phyloP scores from a whole-genome alignment of 1,284 basidiomycete species.

The Gastroboletus turbinatus region DNA sequence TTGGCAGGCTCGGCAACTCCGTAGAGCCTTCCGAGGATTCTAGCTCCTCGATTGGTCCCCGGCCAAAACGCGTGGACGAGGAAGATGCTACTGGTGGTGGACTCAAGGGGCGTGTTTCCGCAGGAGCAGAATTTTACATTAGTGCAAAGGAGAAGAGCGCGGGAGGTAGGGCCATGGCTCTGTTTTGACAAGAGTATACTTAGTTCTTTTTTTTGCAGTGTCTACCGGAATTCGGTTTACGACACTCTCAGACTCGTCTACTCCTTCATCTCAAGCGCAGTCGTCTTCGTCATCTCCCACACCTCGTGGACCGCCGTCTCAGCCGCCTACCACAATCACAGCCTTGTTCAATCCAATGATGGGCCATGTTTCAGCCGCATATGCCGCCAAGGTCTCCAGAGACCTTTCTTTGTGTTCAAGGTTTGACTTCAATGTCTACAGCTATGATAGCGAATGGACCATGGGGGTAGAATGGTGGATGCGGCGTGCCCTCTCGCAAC shows the following conservation, averaged over 20 bases:
- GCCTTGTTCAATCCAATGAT: constrained; percentile 96
- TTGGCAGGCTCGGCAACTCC: constrained; percentile 59
- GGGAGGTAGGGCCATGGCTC: constrained; percentile 55
- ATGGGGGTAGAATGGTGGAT: constrained; percentile 96
- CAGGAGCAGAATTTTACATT: constrained; percentile 93
- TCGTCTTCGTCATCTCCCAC: constrained; percentile 37
- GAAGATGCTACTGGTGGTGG: constrained; percentile 90
- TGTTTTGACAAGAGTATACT: background rate
- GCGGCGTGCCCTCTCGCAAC: constrained; percentile 43
- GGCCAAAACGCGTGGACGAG: constrained; percentile 75
- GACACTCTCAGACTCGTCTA: constrained; percentile 78
- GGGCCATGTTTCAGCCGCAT: constrained; percentile 90
- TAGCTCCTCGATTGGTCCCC: constrained; percentile 21
- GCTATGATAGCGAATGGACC: constrained; percentile 94
- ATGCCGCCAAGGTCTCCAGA: constrained; percentile 83
- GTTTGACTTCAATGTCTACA: constrained; percentile 97
- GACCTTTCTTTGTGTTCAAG: constrained; percentile 89
- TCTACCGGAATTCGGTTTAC: constrained; percentile 93
- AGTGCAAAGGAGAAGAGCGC: constrained; percentile 92
- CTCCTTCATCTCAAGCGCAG: constrained; percentile 57
- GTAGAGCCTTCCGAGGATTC: constrained; percentile 33
- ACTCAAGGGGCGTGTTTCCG: constrained; percentile 84
- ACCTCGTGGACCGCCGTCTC: constrained; percentile 43
- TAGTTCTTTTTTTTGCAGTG: constrained; percentile 47
- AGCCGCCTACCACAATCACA: constrained; percentile 91